Percentiles rank a stretch among this genome's conserved stretches.
Evolutionary conservation across 805 yeast genomes (phyloP).

Genomic region (Saccharomycopsis sp.): DNA sequence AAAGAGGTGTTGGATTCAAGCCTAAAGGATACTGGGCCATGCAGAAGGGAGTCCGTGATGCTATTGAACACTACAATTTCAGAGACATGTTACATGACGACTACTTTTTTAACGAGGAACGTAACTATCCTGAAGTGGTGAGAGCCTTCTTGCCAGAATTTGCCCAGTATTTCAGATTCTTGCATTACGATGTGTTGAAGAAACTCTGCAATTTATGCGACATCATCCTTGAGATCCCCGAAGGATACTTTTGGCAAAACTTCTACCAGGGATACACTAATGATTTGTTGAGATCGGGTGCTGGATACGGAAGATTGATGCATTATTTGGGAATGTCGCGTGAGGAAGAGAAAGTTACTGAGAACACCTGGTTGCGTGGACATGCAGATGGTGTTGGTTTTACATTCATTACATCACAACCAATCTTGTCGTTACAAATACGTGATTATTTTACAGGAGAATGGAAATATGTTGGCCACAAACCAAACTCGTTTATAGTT

Average conservation of each 20-base stretch:
- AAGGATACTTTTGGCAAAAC: slow-evolving; percentile 34
- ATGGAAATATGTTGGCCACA: slow-evolving; percentile 33
- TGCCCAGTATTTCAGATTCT: slow-evolving; percentile 31
- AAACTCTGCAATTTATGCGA: slow-evolving; percentile 37
- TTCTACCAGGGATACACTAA: slow-evolving; percentile 31
- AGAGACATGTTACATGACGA: slow-evolving; percentile 24
- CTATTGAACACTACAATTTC: slow-evolving; percentile 34
- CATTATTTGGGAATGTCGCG: slow-evolving; percentile 31
- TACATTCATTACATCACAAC: slow-evolving; percentile 36
- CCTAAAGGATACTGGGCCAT: slow-evolving; percentile 38
- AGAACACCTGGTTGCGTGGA: slow-evolving; percentile 38
- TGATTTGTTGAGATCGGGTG: slow-evolving; percentile 32
- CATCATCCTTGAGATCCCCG: slow-evolving; percentile 38
- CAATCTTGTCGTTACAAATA: slow-evolving; percentile 34
- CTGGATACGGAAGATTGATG: slow-evolving; percentile 34
- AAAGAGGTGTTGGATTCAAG: slow-evolving; percentile 36
- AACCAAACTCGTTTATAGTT: slow-evolving; percentile 33
- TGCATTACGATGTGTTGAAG: slow-evolving; percentile 33
- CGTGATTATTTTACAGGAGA: slow-evolving; percentile 30
- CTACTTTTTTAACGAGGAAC: slow-evolving; percentile 8
- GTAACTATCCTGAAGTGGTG: slow-evolving; percentile 35
- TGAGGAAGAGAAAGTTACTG: slow-evolving; percentile 29
- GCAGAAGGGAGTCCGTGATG: slow-evolving; percentile 32
- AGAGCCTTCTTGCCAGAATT: slow-evolving; percentile 33
- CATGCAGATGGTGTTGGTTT: slow-evolving; percentile 38